Base-by-base conservation (phyloP, 495 filamentous ascomycete species). In the Xylaria cubensis region DNA sequence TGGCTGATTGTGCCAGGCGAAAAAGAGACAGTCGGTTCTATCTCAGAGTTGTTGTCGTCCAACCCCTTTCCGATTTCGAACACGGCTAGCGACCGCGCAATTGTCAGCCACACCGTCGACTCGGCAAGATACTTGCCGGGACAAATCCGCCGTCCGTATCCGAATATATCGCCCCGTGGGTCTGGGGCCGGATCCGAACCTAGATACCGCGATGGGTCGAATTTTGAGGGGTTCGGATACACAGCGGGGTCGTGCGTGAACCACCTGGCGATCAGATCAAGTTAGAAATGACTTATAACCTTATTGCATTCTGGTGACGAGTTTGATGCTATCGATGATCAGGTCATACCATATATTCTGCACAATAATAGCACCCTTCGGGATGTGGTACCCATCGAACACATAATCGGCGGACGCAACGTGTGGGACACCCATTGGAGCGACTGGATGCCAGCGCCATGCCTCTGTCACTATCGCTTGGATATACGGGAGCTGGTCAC, bases 81-180 rank as follows among this genome's bases (percentile, higher is more conserved):
- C 1, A 80, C 80, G 0, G 84, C 79, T 0, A 86, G 72, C 7
- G 84, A 55, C 21, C 78, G 80, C 32, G 81, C 80, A 21, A 87
- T 79, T 8, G 76, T 79, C 42, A 85, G 67, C 73, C 82, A 84
- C 21, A 87, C 71, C 19, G 75, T 77, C 12, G 79, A 75, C 48
- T 88, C 81, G 0, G 86, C 86, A 8, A 86, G 73, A 48, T 82
- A 76, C 34, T 82, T 82, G 0, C 85, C 86, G 4, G 84, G 84
- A 67, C 86, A 88, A 58, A 85, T 79, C 12, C 86, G 79, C 1
- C 86, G 79, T 53, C 86, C 85, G 75, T 82, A 85, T 3, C 88
- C 87, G 73, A 87, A 89, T 13, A 72, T 75, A 4, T 80, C 78
- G 56, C 80, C 76, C 21, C 78, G 77, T 10, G 82, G 81, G 3